Percentiles rank a stretch among this genome's conserved stretches.
phyloP scores from a whole-genome alignment of 352 stramenopile genomes.

The Blastocystis sp. region DNA sequence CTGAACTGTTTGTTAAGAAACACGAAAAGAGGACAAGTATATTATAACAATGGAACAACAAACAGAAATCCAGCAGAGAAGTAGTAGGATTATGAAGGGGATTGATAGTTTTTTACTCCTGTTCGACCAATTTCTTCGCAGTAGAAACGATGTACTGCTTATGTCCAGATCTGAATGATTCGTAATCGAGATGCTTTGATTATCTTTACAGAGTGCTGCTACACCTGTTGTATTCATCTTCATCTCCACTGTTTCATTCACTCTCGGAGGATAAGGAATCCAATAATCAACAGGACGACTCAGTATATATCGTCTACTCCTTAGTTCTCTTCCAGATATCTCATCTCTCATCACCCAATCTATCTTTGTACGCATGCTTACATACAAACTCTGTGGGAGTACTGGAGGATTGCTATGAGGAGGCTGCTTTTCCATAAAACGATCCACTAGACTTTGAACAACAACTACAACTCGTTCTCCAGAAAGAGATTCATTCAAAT shows the following conservation, averaged over 20 bases:
- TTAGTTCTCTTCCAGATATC: neutral
- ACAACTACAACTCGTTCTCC: neutral
- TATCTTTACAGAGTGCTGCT: neutral
- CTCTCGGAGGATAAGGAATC: neutral
- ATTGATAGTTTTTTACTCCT: neutral
- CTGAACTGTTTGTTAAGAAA: conserved; percentile 19
- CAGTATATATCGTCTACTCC: neutral
- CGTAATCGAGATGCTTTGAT: neutral
- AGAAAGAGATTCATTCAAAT: neutral
- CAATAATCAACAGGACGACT: neutral
- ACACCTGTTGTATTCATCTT: neutral
- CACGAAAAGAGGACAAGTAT: neutral
- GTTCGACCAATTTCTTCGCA: neutral
- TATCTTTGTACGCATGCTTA: neutral
- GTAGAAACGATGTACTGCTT: no score
- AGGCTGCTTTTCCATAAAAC: neutral
- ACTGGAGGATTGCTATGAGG: neutral
- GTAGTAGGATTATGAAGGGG: neutral
- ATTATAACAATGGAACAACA: no score
- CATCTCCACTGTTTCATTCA: neutral
- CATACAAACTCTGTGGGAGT: conserved; percentile 38
- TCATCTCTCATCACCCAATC: neutral
- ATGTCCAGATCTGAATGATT: neutral
- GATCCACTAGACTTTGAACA: neutral
- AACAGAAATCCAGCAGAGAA: neutral